A percentile compares a stretch with the other conserved stretches of the same genome.
phyloP scores from a whole-genome alignment of 2,329 filamentous ascomycete species.

The Juglanconis oblonga region DNA sequence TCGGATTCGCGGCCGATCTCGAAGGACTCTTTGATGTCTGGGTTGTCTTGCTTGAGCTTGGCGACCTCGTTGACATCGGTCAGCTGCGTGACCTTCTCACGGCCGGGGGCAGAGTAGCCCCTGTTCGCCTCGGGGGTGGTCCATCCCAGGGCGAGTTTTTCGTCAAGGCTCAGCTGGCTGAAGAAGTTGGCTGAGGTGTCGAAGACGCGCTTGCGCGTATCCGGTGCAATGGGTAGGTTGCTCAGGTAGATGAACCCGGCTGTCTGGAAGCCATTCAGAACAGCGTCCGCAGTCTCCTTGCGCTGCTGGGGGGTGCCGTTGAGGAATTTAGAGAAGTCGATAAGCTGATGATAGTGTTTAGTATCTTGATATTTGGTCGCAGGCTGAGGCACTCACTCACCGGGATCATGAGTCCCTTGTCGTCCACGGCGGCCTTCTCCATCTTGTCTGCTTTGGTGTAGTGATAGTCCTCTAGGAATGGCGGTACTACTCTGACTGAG shows the following conservation, averaged over 20 bases:
- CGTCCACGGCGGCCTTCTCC: constrained; percentile 31
- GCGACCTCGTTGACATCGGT: constrained; percentile 55
- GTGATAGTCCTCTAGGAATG: not conserved
- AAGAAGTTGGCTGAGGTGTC: constrained; percentile 70
- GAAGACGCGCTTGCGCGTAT: constrained; percentile 62
- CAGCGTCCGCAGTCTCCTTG: constrained; percentile 63
- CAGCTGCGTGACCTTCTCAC: constrained; percentile 67
- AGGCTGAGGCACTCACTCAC: constrained; percentile 14
- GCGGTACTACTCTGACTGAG: not conserved
- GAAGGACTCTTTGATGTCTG: constrained; percentile 63
- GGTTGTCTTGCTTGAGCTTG: constrained; percentile 53
- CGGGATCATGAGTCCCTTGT: constrained; percentile 29
- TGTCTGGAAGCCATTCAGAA: constrained; percentile 77
- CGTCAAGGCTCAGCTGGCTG: constrained; percentile 49
- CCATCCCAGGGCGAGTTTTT: constrained; percentile 69
- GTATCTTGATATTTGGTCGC: not conserved
- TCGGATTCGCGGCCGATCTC: constrained; percentile 63
- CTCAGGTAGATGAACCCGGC: constrained; percentile 89
- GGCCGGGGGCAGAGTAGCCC: constrained; percentile 66
- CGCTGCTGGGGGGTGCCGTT: constrained; percentile 59
- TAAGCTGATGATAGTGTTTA: constrained; percentile 51
- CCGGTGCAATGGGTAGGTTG: constrained; percentile 67
- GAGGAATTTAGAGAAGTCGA: constrained; percentile 75
- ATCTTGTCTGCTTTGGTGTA: constrained; percentile 21
- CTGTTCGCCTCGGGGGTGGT: constrained; percentile 70